phyloP scores from a whole-genome alignment of 345 rosid genomes.

The Citrus trifoliata region DNA sequence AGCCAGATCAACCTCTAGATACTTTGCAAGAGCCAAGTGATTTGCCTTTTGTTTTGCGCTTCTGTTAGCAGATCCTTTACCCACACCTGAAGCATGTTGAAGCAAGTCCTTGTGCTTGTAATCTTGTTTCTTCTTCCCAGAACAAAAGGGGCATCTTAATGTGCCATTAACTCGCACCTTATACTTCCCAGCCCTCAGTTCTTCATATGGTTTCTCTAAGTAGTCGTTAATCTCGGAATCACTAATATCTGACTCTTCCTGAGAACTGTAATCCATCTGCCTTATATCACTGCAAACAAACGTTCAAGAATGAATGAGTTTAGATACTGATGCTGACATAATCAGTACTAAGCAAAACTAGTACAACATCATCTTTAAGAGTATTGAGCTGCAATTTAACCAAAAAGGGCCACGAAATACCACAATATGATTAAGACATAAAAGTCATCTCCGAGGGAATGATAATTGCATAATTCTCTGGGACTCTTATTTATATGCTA shows the following conservation, averaged over 20 bases:
- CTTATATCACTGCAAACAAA: not conserved
- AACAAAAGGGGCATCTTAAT: constrained; percentile 80
- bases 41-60: constrained; percentile 73
- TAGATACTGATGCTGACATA: not conserved
- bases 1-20: constrained; percentile 58
- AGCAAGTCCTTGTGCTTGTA: constrained; percentile 75
- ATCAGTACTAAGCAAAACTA: not conserved
- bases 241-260: constrained; percentile 75
- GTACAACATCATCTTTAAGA: not conserved
- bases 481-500: not conserved
- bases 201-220: constrained; percentile 54
- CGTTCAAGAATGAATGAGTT: not conserved
- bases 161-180: constrained; percentile 62
- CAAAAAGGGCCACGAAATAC: not conserved
- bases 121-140: constrained; percentile 84
- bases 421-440: not conserved
- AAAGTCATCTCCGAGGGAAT: not conserved
- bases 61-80: constrained; percentile 70
- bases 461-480: not conserved
- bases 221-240: constrained; percentile 73
- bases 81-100: constrained; percentile 87
- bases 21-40: constrained; percentile 72
- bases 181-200: constrained; percentile 38
- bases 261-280: constrained; percentile 60
- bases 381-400: not conserved